Conservation (phyloP, 1,139 yeast genomes). For the Suhomyces anneliseae region DNA sequence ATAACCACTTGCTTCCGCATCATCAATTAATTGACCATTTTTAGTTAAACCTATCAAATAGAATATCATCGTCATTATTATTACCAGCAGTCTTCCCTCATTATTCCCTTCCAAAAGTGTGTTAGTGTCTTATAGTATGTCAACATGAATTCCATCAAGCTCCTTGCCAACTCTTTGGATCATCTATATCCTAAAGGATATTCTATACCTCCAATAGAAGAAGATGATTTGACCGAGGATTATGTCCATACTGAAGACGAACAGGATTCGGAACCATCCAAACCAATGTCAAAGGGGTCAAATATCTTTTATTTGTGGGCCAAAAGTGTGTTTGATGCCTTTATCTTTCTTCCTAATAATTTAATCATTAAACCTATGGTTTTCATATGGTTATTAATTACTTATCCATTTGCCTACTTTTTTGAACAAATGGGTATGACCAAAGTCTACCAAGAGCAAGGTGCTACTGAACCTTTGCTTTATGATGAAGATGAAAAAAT, state of each 20-base stretch:
- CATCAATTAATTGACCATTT: neutral
- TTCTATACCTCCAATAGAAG: constrained; percentile 10
- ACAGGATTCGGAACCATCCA: neutral
- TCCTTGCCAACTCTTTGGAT: constrained; percentile 39
- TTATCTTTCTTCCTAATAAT: constrained; percentile 43
- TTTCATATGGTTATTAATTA: constrained; percentile 42
- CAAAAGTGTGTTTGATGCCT: constrained; percentile 10
- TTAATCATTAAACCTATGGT: constrained; percentile 46
- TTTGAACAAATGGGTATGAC: constrained; percentile 20
- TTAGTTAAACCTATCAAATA: no score
- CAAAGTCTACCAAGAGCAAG: neutral
- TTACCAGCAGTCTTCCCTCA: no score
- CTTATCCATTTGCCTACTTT: constrained; percentile 50
- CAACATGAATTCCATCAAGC: constrained; percentile 40
- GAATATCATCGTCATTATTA: no score
- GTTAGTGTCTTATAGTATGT: constrained; percentile 1
- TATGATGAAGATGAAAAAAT: constrained; percentile 5
- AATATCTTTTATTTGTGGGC: neutral
- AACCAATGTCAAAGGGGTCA: neutral
- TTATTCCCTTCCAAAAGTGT: no score
- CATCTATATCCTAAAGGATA: constrained; percentile 25
- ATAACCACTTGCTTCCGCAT: neutral
- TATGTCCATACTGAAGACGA: constrained; percentile 13
- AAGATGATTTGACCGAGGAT: constrained; percentile 13
- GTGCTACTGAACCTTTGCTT: neutral